phyloP scores from a whole-genome alignment of 805 yeast species.

The Ogataea trehaloabstinens region DNA sequence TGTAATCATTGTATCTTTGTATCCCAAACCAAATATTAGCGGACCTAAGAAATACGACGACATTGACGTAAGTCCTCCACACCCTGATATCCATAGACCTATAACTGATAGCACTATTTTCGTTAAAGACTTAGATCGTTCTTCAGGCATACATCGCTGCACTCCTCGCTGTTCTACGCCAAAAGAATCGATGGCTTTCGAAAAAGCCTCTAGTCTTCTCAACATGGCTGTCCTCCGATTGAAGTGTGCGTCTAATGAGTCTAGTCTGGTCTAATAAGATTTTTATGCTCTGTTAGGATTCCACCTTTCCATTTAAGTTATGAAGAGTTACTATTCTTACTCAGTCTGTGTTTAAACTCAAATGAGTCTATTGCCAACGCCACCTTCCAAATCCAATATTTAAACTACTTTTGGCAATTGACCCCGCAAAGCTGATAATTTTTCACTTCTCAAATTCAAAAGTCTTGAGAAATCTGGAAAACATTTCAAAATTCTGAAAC shows the following conservation, averaged over 20 bases:
- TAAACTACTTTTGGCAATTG: no score
- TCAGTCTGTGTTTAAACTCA: no score
- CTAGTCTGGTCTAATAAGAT: no score
- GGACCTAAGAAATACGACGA: conserved; percentile 80
- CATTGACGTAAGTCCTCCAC: conserved; percentile 89
- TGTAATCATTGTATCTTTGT: conserved; percentile 57
- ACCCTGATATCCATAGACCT: conserved; percentile 82
- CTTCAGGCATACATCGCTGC: conserved; percentile 68
- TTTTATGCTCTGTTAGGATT: no score
- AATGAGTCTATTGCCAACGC: no score
- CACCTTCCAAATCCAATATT: no score
- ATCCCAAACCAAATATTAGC: conserved; percentile 63
- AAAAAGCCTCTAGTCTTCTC: conserved; percentile 17
- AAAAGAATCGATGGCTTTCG: conserved; percentile 44
- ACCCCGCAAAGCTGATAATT: no score
- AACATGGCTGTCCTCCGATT: conserved; percentile 7
- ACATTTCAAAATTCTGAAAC: background rate
- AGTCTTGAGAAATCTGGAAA: no score
- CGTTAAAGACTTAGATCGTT: conserved; percentile 28
- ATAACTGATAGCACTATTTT: conserved; percentile 41
- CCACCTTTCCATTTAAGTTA: no score
- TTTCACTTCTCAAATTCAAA: no score
- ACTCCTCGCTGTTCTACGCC: conserved; percentile 80
- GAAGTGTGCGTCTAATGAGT: background rate
- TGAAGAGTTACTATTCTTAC: no score